Conservation (phyloP, 2,329 filamentous ascomycete species). For the Aspergillus vadensis region DNA sequence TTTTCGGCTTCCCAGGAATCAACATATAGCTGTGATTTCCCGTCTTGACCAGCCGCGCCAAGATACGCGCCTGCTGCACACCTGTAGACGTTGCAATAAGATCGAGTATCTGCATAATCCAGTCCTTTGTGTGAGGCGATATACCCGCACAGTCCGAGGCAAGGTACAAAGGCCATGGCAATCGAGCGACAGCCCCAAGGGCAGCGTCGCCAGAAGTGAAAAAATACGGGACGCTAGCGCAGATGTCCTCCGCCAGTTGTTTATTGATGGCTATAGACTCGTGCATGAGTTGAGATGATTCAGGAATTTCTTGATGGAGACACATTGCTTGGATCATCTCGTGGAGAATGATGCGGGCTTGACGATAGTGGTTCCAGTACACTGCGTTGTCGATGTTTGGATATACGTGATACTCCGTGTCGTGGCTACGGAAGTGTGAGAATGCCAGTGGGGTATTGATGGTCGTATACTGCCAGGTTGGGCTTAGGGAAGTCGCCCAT, state of each 20-base stretch:
- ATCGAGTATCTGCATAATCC: conserved; percentile 10
- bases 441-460: background rate
- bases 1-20: background rate
- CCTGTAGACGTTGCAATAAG: conserved; percentile 2
- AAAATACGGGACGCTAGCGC: conserved; percentile 22
- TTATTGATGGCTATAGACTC: background rate
- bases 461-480: background rate
- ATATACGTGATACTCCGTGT: background rate
- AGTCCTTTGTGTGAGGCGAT: background rate
- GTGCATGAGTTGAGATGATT: background rate
- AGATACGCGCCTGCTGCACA: background rate
- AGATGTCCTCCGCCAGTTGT: conserved; percentile 20
- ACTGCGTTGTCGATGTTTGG: background rate
- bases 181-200: conserved; percentile 15
- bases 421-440: background rate
- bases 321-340: conserved; percentile 6
- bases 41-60: background rate
- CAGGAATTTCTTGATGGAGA: background rate
- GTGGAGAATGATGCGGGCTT: conserved; percentile 1
- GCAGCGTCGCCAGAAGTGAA: conserved; percentile 11
- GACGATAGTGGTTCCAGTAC: conserved; percentile 7
- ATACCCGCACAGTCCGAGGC: conserved; percentile 9
- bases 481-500: background rate
- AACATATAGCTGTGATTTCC: background rate
- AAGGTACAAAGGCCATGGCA: conserved; percentile 25